A percentile compares a stretch with the other conserved stretches of the same genome.
Evolutionary conservation across 768 basidiomycete genomes (phyloP).

Genomic region (Tylopilus sp.): DNA sequence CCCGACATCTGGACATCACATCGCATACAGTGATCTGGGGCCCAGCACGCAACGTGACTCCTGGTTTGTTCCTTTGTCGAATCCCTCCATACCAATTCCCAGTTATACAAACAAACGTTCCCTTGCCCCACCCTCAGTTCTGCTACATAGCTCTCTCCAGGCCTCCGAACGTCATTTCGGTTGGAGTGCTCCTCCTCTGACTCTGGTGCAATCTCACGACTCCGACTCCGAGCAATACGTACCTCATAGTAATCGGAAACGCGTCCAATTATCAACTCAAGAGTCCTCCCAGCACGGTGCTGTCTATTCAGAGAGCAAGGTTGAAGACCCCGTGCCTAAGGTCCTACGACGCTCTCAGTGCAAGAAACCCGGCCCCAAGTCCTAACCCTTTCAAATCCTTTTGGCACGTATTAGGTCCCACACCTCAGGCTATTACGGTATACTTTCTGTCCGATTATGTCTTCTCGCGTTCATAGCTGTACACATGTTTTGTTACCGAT

Average conservation of each 20-base stretch:
- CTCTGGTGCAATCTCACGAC: not conserved
- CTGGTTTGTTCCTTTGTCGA: no score
- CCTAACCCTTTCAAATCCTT: not conserved
- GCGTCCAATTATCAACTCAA: not conserved
- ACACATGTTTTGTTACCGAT: no score
- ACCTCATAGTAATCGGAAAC: not conserved
- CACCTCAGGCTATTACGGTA: no score
- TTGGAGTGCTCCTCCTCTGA: not conserved
- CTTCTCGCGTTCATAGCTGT: no score
- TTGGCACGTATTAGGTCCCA: no score
- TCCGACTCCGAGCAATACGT: not conserved
- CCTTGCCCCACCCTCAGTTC: not conserved
- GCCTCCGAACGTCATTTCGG: not conserved
- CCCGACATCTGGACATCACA: not conserved
- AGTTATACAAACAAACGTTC: no score
- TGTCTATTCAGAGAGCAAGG: no score
- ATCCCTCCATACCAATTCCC: no score
- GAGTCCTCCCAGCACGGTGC: not conserved
- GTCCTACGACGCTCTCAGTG: not conserved
- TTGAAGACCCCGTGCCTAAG: no score
- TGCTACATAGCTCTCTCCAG: not conserved
- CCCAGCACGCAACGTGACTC: no score
- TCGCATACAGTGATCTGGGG: not conserved
- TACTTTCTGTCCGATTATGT: no score
- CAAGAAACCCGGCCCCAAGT: not conserved